Percentiles rank a stretch among this genome's conserved stretches.
Conservation (phyloP, 805 yeast genomes). For the Kuraishia piskuri region DNA sequence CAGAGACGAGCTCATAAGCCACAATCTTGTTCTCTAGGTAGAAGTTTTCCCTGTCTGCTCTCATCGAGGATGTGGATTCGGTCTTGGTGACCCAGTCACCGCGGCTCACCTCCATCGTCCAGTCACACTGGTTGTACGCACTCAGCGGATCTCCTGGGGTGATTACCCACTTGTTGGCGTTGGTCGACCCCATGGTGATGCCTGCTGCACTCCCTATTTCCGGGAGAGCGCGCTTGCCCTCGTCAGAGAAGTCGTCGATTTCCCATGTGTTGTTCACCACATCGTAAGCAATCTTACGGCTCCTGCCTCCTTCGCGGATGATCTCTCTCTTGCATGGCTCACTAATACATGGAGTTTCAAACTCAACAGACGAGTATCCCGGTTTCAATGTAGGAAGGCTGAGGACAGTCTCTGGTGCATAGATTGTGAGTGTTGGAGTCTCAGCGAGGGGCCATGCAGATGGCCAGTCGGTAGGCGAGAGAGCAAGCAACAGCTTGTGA, state of each 20-base stretch:
- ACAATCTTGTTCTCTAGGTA: conserved; percentile 21
- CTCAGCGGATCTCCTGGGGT: conserved; percentile 28
- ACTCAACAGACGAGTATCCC: conserved; percentile 14
- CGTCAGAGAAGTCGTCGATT: conserved; percentile 25
- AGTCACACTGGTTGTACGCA: conserved; percentile 28
- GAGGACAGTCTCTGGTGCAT: conserved; percentile 20
- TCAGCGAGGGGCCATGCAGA: conserved; percentile 37
- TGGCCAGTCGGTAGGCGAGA: conserved; percentile 40
- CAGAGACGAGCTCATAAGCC: conserved; percentile 25
- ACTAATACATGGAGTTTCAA: conserved; percentile 21
- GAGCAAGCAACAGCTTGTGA: conserved; percentile 29
- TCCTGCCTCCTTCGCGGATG: conserved; percentile 13
- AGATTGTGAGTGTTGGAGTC: conserved; percentile 26
- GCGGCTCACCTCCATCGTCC: conserved; percentile 34
- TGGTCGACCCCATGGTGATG: conserved; percentile 30
- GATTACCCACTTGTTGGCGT: conserved; percentile 29
- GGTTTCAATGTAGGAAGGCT: conserved; percentile 18
- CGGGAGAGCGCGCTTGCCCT: conserved; percentile 25
- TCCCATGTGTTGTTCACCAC: conserved; percentile 26
- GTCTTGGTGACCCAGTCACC: conserved; percentile 29
- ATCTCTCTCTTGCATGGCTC: conserved; percentile 19
- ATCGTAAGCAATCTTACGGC: conserved; percentile 19
- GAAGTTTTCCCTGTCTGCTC: conserved; percentile 23
- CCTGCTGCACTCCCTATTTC: conserved; percentile 24
- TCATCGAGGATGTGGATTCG: conserved; percentile 22